These are phyloP conservation scores for Alternaria burnsii DNA, from an alignment of 2,329 filamentous ascomycete genomes.

Conservation along the genomic window DNA sequence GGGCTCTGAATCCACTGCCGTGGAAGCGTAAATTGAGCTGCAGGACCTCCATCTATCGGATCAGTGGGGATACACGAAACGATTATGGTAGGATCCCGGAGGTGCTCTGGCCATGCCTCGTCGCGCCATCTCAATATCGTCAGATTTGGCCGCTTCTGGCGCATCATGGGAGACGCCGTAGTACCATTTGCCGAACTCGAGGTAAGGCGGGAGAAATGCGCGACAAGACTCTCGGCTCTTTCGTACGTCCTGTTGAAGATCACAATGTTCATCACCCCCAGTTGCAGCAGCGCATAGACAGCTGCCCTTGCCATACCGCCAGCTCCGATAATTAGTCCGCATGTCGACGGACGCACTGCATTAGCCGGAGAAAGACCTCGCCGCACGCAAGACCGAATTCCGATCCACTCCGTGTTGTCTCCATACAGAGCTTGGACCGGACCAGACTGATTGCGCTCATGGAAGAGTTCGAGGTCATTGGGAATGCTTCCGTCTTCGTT, in stretches of 20 bases:
- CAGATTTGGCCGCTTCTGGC: constrained; percentile 55
- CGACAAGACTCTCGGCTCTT: constrained; percentile 73
- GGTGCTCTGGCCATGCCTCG: constrained; percentile 70
- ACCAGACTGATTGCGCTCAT: constrained; percentile 69
- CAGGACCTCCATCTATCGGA: constrained; percentile 67
- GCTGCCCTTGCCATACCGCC: constrained; percentile 81
- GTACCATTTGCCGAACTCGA: constrained; percentile 30
- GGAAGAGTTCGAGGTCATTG: constrained; percentile 61
- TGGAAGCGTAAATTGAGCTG: constrained; percentile 75
- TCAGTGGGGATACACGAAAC: constrained; percentile 80
- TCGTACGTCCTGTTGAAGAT: constrained; percentile 74
- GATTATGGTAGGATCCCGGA: constrained; percentile 74
- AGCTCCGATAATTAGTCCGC: constrained; percentile 65
- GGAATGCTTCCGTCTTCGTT: constrained; percentile 66
- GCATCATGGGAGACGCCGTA: constrained; percentile 22
- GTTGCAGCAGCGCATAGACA: constrained; percentile 78
- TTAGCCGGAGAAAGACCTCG: constrained; percentile 76
- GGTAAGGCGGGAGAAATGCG: constrained; percentile 70
- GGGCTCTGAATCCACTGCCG: constrained; percentile 73
- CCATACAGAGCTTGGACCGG: constrained; percentile 75
- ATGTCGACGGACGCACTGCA: constrained; percentile 61
- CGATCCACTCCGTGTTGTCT: constrained; percentile 85
- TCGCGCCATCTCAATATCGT: constrained; percentile 66
- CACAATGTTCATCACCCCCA: constrained; percentile 79
- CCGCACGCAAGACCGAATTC: constrained; percentile 76